These are phyloP conservation scores for Colletotrichum incanum DNA, from an alignment of 2,329 filamentous ascomycete species.

Conservation along the genomic window DNA sequence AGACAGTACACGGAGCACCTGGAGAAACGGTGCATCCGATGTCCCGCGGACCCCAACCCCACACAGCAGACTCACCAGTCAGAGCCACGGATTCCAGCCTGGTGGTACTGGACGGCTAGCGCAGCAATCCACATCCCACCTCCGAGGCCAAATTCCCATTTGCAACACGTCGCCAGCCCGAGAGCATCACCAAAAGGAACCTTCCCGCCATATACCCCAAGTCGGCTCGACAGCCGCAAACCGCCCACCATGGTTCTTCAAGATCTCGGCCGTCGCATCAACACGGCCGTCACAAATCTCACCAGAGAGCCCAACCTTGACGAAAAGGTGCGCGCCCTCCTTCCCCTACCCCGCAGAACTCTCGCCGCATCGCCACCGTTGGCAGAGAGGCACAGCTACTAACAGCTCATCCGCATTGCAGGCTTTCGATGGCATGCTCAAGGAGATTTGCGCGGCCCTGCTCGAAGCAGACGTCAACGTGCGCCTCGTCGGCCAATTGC, in stretches of 20 bases:
- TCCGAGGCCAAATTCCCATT: conserved; percentile 42
- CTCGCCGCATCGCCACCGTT: conserved; percentile 15
- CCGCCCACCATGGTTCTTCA: conserved; percentile 88
- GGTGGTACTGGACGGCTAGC: conserved; percentile 32
- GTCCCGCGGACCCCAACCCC: conserved; percentile 14
- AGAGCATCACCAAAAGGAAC: conserved; percentile 28
- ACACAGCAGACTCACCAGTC: conserved; percentile 9
- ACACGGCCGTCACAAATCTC: conserved; percentile 93
- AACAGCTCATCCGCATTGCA: conserved; percentile 52
- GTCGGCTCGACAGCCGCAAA: conserved; percentile 44
- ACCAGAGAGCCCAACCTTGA: conserved; percentile 94
- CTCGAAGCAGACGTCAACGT: conserved; percentile 98
- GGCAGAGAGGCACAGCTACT: neutral
- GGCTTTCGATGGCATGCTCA: conserved; percentile 98
- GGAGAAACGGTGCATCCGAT: conserved; percentile 37
- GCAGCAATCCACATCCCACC: conserved; percentile 40
- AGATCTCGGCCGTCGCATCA: conserved; percentile 98
- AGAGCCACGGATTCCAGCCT: conserved; percentile 22
- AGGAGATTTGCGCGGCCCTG: conserved; percentile 96
- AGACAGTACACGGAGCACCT: neutral
- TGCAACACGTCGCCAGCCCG: conserved; percentile 37
- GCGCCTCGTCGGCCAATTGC: conserved; percentile 89
- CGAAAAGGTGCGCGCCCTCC: conserved; percentile 79
- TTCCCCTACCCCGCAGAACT: conserved; percentile 1
- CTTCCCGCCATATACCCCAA: conserved; percentile 24